Evolutionary conservation across 73 alveolate species (phyloP), one percentile per base, ranked within the genome.

Genomic region (Urostyla sp.): DNA sequence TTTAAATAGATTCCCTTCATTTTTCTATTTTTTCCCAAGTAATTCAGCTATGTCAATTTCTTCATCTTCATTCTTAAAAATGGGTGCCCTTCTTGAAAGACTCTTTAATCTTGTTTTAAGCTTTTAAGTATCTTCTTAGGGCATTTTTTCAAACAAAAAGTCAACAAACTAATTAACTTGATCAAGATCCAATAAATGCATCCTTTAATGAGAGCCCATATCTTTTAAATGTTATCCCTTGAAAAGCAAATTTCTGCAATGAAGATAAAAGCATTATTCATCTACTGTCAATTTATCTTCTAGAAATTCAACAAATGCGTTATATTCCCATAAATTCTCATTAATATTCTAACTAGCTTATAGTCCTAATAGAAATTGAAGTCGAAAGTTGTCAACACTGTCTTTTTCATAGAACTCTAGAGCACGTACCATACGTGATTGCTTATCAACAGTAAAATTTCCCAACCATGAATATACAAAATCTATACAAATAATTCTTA

Each of bases 401-500:
- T 72, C 93, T 51, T 76, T 54, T 61, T 91, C 94, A 44, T 72
- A 82, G 53, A 85, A 92, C 55, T 89, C 91, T 0, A 89, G 75
- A 6, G 67, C 69, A 44, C 86, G 75, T 1, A 89, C 89, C 66
- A 38, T 23, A 28, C 87, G 59, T 15, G 75, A 26, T 0, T 54
- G 57, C 34, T 85, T 58, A 44, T 85, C 95, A 26, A 89, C 93
- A 46, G 85, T 54, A 50, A 89, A 89, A 34, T 59, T 73, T 28
- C 93, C 95, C 15, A 89, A 36, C 95, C 95, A 89, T 5, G 89
- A 84, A 54, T 80, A 89, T 1, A 60, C 89, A 45, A 84, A 89
- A 20, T 89, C 95, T 35, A 85, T 69, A 20, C 56, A n/a, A 55
- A 32, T 27, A 20, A 34, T 30, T 20, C 32, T n/a, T 66, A 32